These are phyloP conservation scores for Lodderomyces pseudojiufengensis DNA, from an alignment of 1,139 yeast genomes.

Conservation along the genomic window DNA sequence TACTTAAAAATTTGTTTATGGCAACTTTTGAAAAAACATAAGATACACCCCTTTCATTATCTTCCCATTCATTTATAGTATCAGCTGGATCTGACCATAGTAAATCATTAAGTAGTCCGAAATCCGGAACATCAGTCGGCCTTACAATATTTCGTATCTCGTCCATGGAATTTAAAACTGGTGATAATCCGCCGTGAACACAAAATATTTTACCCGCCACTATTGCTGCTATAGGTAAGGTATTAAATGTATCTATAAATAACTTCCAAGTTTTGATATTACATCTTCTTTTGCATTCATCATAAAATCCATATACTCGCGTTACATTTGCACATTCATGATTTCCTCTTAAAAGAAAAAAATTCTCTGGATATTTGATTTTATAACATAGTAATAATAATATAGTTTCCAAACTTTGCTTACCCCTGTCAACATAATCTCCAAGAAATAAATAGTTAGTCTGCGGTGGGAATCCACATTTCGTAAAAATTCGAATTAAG, in stretches of 20 bases:
- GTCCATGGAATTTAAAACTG: slow-evolving; percentile 85
- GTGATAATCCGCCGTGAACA: slow-evolving; percentile 96
- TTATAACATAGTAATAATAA: slow-evolving; percentile 81
- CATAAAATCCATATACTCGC: slow-evolving; percentile 92
- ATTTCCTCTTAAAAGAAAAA: slow-evolving; percentile 86
- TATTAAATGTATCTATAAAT: slow-evolving; percentile 90
- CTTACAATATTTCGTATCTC: slow-evolving; percentile 88
- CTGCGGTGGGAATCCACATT: slow-evolving; percentile 98
- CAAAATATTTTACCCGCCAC: slow-evolving; percentile 96
- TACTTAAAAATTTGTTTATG: slow-evolving; percentile 80
- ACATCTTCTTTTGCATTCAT: slow-evolving; percentile 92
- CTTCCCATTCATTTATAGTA: slow-evolving; percentile 95
- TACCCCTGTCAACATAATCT: slow-evolving; percentile 96
- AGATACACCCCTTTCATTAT: slow-evolving; percentile 96
- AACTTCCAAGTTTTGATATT: slow-evolving; percentile 91
- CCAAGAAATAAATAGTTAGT: slow-evolving; percentile 90
- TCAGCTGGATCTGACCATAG: slow-evolving; percentile 98
- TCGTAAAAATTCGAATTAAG: slow-evolving; percentile 82
- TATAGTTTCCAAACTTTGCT: slow-evolving; percentile 89
- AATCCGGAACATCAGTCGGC: slow-evolving; percentile 97
- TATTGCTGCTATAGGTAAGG: slow-evolving; percentile 91
- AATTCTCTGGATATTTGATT: slow-evolving; percentile 94
- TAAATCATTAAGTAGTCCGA: slow-evolving; percentile 85
- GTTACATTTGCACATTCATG: slow-evolving; percentile 98
- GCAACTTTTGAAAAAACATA: slow-evolving; percentile 92